phyloP scores from a whole-genome alignment of 441 rosid genomes.

The Jatropha podagrica region DNA sequence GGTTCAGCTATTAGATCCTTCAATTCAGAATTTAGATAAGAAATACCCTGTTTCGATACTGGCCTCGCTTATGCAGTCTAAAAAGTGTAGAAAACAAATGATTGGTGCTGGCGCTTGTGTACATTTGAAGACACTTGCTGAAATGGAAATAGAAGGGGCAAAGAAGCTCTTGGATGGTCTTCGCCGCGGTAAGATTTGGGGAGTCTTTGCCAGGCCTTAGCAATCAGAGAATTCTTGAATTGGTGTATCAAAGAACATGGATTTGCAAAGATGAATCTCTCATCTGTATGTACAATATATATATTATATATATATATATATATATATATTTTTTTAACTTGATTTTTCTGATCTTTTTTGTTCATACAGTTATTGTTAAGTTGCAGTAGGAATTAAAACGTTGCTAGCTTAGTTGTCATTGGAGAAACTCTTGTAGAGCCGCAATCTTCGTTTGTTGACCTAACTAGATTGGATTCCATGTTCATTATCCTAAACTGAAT shows the following conservation, averaged over 20 bases:
- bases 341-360: constrained; percentile 29
- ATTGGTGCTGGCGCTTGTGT: constrained; percentile 64
- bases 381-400: constrained; percentile 36
- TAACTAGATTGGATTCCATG: constrained; percentile 34
- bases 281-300: constrained; percentile 43
- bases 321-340: constrained; percentile 11
- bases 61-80: constrained; percentile 57
- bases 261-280: constrained; percentile 18
- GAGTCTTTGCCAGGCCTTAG: constrained; percentile 62
- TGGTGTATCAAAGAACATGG: neutral
- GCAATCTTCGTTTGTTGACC: constrained; percentile 39
- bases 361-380: constrained; percentile 44
- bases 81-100: constrained; percentile 75
- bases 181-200: constrained; percentile 73
- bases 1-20: constrained; percentile 70
- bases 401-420: constrained; percentile 31
- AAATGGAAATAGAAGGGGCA: constrained; percentile 76
- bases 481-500: constrained; percentile 24
- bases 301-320: constrained; percentile 29
- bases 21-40: constrained; percentile 53
- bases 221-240: constrained; percentile 11
- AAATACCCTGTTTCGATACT: constrained; percentile 54
- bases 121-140: constrained; percentile 71
- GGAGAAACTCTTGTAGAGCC: constrained; percentile 41
- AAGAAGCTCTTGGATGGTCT: constrained; percentile 68